Conservation (phyloP, 495 filamentous ascomycete species). For the Recurvomyces mirabilis region DNA sequence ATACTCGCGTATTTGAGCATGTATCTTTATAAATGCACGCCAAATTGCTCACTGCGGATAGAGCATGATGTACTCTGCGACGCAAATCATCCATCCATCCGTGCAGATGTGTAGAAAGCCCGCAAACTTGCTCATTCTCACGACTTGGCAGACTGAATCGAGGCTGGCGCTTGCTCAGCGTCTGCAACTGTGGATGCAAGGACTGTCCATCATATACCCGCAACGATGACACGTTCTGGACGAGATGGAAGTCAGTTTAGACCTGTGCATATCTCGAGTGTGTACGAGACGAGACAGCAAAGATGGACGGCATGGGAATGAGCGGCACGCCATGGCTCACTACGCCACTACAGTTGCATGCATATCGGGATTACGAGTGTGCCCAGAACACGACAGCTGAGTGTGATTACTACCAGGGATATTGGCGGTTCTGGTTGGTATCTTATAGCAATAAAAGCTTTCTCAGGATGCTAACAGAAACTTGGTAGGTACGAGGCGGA, state of each 20-base stretch:
- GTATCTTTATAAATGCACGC: not conserved
- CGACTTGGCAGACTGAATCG: not conserved
- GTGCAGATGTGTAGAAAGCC: not conserved
- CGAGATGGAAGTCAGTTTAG: not conserved
- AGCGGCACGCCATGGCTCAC: slow-evolving; percentile 2
- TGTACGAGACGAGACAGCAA: not conserved
- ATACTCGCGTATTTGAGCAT: not conserved
- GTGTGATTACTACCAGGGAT: slow-evolving; percentile 35
- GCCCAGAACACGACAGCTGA: slow-evolving; percentile 35
- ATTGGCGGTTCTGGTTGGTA: slow-evolving; percentile 41
- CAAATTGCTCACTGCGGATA: not conserved
- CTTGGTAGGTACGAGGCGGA: slow-evolving; percentile 46
- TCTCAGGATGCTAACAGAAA: not conserved
- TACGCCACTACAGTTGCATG: slow-evolving; percentile 29
- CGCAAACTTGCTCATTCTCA: not conserved
- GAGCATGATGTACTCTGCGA: not conserved
- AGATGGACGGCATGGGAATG: slow-evolving; percentile 4
- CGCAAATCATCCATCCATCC: no score
- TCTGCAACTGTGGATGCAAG: no score
- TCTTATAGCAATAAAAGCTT: not conserved
- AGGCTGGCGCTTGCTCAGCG: no score
- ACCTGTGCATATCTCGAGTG: not conserved
- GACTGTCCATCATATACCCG: no score
- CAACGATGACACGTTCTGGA: no score
- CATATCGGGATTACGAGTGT: slow-evolving; percentile 35